Evolutionary conservation across 371 early-diverging fungal species (phyloP).

Genomic region (Dipsacomyces acuminosporus): DNA sequence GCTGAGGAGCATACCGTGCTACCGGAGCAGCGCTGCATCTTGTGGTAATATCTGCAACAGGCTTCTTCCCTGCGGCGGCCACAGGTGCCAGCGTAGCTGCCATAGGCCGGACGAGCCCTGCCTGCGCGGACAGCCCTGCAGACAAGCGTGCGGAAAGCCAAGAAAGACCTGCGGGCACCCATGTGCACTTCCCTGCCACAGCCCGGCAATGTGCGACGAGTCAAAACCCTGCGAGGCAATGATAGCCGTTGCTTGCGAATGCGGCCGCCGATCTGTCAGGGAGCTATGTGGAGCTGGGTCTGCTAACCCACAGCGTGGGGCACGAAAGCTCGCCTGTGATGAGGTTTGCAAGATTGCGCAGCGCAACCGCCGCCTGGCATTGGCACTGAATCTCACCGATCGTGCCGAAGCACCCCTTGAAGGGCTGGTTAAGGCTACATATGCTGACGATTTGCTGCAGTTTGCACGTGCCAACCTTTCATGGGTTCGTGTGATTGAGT

Average conservation of each 20-base stretch:
- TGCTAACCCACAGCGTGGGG: constrained; percentile 47
- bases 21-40: constrained; percentile 56
- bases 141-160: constrained; percentile 57
- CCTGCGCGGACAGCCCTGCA: constrained; percentile 52
- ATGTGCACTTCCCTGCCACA: constrained; percentile 63
- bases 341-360: constrained; percentile 67
- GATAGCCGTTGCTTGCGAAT: constrained; percentile 61
- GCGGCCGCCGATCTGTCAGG: constrained; percentile 60
- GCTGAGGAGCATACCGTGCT: constrained; percentile 69
- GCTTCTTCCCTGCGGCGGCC: constrained; percentile 61
- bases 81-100: constrained; percentile 67
- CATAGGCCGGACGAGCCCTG: constrained; percentile 61
- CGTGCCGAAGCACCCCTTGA: constrained; percentile 44
- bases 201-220: constrained; percentile 59
- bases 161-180: constrained; percentile 66
- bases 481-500: constrained; percentile 64
- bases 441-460: constrained; percentile 58
- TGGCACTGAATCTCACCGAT: constrained; percentile 59
- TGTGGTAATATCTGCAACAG: constrained; percentile 68
- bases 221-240: constrained; percentile 52
- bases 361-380: constrained; percentile 66
- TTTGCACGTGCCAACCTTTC: constrained; percentile 54
- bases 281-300: constrained; percentile 59
- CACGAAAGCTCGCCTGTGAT: constrained; percentile 57
- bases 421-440: constrained; percentile 50